Evolutionary conservation across 2,329 filamentous ascomycete species (phyloP).

Genomic region (Cladorrhinum sp.): DNA sequence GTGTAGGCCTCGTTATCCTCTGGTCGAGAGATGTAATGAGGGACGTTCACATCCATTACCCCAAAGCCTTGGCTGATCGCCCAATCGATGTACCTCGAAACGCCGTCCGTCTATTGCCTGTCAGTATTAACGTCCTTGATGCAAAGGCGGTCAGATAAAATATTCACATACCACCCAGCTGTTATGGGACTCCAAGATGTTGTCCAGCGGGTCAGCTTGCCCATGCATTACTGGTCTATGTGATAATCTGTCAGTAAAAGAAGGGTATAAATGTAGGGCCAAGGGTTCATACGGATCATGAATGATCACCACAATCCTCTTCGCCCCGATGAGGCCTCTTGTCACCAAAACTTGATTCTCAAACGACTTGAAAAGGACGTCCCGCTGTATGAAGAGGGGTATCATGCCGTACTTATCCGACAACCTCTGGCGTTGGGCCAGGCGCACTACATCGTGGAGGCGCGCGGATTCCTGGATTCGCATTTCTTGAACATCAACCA

Average conservation of each 20-base stretch:
- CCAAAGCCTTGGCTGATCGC: slow-evolving; percentile 72
- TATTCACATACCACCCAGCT: slow-evolving; percentile 73
- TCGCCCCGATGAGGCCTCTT: slow-evolving; percentile 61
- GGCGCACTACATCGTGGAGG: slow-evolving; percentile 76
- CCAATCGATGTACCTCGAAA: slow-evolving; percentile 81
- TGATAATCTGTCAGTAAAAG: slow-evolving; percentile 18
- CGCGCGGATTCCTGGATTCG: slow-evolving; percentile 55
- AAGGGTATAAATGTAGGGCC: background rate
- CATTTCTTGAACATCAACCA: slow-evolving; percentile 54
- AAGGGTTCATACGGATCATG: slow-evolving; percentile 72
- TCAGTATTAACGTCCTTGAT: slow-evolving; percentile 14
- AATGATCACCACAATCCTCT: slow-evolving; percentile 76
- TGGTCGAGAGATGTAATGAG: slow-evolving; percentile 66
- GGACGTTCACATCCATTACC: slow-evolving; percentile 89
- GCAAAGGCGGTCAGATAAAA: background rate
- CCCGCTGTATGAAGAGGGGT: slow-evolving; percentile 73
- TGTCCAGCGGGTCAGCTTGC: slow-evolving; percentile 66
- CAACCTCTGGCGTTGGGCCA: slow-evolving; percentile 69
- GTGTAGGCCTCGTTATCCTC: slow-evolving; percentile 52
- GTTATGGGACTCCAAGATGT: slow-evolving; percentile 76
- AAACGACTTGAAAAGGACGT: slow-evolving; percentile 70
- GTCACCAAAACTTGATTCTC: slow-evolving; percentile 85
- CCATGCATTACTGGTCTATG: slow-evolving; percentile 66
- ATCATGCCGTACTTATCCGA: slow-evolving; percentile 74
- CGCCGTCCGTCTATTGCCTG: slow-evolving; percentile 67